Percentiles rank a stretch among this genome's conserved stretches.
phyloP scores from a whole-genome alignment of 208 protist genomes.

The Leishmania gerbilli region DNA sequence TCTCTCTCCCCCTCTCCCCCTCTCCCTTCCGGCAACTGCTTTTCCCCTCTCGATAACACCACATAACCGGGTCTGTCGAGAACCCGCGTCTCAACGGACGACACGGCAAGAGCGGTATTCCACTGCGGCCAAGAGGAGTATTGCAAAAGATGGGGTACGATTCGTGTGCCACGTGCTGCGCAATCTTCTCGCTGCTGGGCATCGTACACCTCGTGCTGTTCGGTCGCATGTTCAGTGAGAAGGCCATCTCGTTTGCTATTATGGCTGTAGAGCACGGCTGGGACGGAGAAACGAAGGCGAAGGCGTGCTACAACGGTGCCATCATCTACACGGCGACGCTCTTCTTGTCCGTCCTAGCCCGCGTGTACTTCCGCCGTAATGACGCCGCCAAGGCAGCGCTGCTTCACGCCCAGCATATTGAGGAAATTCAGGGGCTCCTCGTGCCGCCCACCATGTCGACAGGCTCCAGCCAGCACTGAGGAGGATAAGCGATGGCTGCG shows the following conservation, averaged over 20 bases:
- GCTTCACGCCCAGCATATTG: constrained; percentile 42
- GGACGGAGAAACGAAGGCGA: constrained; percentile 76
- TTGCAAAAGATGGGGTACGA: constrained; percentile 52
- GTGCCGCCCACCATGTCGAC: constrained; percentile 18
- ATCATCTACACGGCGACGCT: constrained; percentile 83
- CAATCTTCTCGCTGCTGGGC: constrained; percentile 83
- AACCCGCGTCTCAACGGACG: background rate
- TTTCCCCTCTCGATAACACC: background rate
- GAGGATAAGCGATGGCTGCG: background rate
- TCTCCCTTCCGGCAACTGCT: background rate
- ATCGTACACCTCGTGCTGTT: constrained; percentile 86
- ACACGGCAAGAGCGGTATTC: background rate
- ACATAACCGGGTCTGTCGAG: background rate
- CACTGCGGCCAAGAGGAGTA: too few relatives aligned
- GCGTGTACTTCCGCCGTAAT: constrained; percentile 74
- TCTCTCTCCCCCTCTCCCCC: background rate
- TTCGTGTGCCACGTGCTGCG: constrained; percentile 77
- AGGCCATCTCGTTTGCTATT: constrained; percentile 80
- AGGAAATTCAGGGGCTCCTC: constrained; percentile 47
- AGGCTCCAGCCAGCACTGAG: constrained; percentile 8
- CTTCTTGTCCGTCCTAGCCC: constrained; percentile 71
- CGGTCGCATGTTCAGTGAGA: constrained; percentile 73
- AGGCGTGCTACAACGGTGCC: constrained; percentile 85
- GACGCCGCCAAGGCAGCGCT: constrained; percentile 50
- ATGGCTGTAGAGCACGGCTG: constrained; percentile 66